phyloP scores from a whole-genome alignment of 1,139 yeast genomes.

The Nakaseomyces glabratus region DNA sequence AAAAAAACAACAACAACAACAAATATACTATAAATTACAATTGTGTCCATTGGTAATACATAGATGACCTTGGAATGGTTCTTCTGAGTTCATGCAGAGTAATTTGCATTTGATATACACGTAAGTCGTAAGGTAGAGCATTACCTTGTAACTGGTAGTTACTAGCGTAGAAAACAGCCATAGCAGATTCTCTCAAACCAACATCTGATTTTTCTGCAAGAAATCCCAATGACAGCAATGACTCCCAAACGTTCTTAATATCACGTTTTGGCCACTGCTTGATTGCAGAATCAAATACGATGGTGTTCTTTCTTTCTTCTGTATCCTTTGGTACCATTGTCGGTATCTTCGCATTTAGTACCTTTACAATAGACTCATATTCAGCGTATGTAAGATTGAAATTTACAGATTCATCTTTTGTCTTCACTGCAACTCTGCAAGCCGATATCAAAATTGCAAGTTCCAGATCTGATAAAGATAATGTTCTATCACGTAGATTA shows the following conservation, averaged over 20 bases:
- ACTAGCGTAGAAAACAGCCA: conserved; percentile 30
- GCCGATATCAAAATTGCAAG: conserved; percentile 60
- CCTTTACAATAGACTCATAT: conserved; percentile 49
- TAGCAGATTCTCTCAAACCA: conserved; percentile 28
- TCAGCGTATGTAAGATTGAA: conserved; percentile 74
- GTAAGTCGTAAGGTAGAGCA: conserved; percentile 27
- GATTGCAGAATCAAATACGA: conserved; percentile 35
- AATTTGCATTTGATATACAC: conserved; percentile 25
- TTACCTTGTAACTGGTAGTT: conserved; percentile 28
- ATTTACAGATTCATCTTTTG: conserved; percentile 47
- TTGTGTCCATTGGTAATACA: conserved; percentile 30
- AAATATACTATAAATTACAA: conserved; percentile 15
- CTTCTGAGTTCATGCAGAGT: conserved; percentile 28
- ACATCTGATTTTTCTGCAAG: conserved; percentile 26
- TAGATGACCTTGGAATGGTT: conserved; percentile 26
- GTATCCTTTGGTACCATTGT: conserved; percentile 33
- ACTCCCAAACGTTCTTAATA: conserved; percentile 49
- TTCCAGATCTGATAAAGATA: conserved; percentile 60
- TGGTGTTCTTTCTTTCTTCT: conserved; percentile 18
- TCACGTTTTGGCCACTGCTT: conserved; percentile 43
- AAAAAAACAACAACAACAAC: background rate
- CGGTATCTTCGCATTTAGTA: conserved; percentile 39
- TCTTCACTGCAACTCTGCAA: conserved; percentile 58
- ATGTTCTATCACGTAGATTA: conserved; percentile 23
- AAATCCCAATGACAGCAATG: conserved; percentile 23